These are phyloP conservation scores for Auricularia heimuer DNA, from an alignment of 768 basidiomycete genomes.

Conservation along the genomic window DNA sequence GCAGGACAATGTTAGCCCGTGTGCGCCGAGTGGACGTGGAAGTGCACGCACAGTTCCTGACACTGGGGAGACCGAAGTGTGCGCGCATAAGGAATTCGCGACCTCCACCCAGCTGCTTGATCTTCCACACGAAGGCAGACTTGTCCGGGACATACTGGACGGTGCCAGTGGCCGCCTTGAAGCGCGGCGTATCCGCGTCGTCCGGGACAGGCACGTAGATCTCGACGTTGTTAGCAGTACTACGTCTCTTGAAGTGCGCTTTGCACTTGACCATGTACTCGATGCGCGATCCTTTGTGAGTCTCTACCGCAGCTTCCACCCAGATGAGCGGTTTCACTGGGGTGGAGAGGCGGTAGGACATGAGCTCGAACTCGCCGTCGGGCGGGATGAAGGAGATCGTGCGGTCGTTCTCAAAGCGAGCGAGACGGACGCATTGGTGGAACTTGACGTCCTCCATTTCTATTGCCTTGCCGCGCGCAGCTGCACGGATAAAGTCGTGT, in stretches of 20 bases:
- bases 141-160: slow-evolving; percentile 98
- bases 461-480: slow-evolving; percentile 91
- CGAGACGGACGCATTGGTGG: slow-evolving; percentile 96
- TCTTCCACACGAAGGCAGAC: slow-evolving; percentile 98
- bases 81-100: slow-evolving; percentile 97
- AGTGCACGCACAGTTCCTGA: slow-evolving; percentile 63
- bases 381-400: slow-evolving; percentile 99
- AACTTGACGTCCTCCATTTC: slow-evolving; percentile 99
- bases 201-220: slow-evolving; percentile 98
- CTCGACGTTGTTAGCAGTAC: slow-evolving; percentile 97
- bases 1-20: not conserved
- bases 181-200: slow-evolving; percentile 96
- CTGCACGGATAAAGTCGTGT: slow-evolving; percentile 26
- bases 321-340: slow-evolving; percentile 95
- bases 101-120: slow-evolving; percentile 93
- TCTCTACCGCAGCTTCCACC: slow-evolving; percentile 96
- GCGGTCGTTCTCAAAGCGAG: slow-evolving; percentile 96
- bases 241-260: slow-evolving; percentile 95
- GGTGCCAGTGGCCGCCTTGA: slow-evolving; percentile 87
- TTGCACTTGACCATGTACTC: slow-evolving; percentile 95
- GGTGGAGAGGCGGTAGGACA: slow-evolving; percentile 94
- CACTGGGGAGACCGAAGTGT: slow-evolving; percentile 93
- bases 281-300: slow-evolving; percentile 83
- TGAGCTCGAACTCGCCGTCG: slow-evolving; percentile 97
- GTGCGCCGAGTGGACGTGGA: not conserved